Percentiles rank a stretch among this genome's conserved stretches.
Evolutionary conservation across 495 filamentous ascomycete genomes (phyloP).

Genomic region (Daldinia grandis): DNA sequence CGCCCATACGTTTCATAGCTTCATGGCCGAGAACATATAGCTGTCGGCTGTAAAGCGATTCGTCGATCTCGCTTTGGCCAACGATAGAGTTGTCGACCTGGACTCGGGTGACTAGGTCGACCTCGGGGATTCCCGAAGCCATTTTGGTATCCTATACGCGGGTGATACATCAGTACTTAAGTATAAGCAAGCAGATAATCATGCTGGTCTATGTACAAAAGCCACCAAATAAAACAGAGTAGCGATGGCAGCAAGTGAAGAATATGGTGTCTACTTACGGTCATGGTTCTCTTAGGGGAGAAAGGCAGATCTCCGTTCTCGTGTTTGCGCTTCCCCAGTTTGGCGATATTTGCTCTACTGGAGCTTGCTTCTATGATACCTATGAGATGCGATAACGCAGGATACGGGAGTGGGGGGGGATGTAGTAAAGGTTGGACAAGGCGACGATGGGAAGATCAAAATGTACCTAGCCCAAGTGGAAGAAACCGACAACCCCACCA

Average conservation of each 20-base stretch:
- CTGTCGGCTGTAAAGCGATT: constrained; percentile 96
- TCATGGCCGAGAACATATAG: constrained; percentile 98
- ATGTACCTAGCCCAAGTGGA: constrained; percentile 27
- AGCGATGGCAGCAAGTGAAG: not conserved
- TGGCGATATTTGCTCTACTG: constrained; percentile 41
- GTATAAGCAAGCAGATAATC: not conserved
- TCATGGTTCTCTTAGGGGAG: constrained; percentile 84
- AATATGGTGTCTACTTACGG: constrained; percentile 63
- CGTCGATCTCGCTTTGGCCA: constrained; percentile 79
- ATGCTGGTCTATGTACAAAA: not conserved
- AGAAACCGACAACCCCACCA: constrained; percentile 28
- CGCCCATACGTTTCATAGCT: constrained; percentile 99
- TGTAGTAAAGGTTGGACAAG: not conserved
- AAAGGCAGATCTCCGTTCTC: constrained; percentile 76
- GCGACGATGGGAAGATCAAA: constrained; percentile 15
- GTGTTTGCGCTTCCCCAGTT: constrained; percentile 85
- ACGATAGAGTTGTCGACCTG: constrained; percentile 75
- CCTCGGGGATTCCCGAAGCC: constrained; percentile 53
- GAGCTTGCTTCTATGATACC: constrained; percentile 25
- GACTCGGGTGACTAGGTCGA: constrained; percentile 78
- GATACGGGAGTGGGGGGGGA: not conserved
- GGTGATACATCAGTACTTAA: constrained; percentile 26
- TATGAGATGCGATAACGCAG: constrained; percentile 6
- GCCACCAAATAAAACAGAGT: not conserved
- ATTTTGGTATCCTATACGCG: constrained; percentile 50